Base-by-base conservation (phyloP, 306 rosid species). In the Biancaea sappan region DNA sequence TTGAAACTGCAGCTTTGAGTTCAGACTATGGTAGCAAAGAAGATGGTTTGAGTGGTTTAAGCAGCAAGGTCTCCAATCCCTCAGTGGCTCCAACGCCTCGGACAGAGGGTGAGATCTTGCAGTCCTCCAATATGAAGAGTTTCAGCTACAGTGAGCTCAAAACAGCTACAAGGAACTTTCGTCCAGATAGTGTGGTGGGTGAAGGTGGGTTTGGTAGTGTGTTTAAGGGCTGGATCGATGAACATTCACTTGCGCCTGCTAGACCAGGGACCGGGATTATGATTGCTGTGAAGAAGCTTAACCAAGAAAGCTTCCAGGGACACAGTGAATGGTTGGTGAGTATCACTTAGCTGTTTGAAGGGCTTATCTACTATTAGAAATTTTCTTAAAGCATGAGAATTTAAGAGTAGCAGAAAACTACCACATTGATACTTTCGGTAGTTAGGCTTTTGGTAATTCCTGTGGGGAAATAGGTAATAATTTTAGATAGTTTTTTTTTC, bases 311-410 rank as follows among this genome's bases (percentile, higher is more conserved):
- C 78, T 71, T 79, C 4, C 99, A 95, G 80, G 99, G 99, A 74
- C 99, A 95, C 88, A 88, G 83, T 81, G 99, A 95, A 80, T 95
- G 99, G 99, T 64, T 95, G 98, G 99, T 94, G 85, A 90, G 99
- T 88, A 14, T 75, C 62, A 64, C 75, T 74, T 74, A 12, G 63
- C 6, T 52, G 44, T 74, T 74, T 8, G 65, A 9, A 35, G 31
- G 34, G 22, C 34, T 53, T 73, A 67, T 63, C 32, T 66, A 28
- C 41, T 34, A 7, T 28, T 32, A 14, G 52, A 66, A 51, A 72
- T 65, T 75, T 43, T 54, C 43, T 56, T 21, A 7, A 69, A 38
- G 37, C 57, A n/a, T 71, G 44, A 38, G 58, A 77, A 47, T 67
- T 53, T 31, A 66, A 11, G 66, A 50, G 47, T 18, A 48, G 15